These are phyloP conservation scores for Fusarium tjaetaba DNA, from an alignment of 2,329 filamentous ascomycete species.

Conservation along the genomic window DNA sequence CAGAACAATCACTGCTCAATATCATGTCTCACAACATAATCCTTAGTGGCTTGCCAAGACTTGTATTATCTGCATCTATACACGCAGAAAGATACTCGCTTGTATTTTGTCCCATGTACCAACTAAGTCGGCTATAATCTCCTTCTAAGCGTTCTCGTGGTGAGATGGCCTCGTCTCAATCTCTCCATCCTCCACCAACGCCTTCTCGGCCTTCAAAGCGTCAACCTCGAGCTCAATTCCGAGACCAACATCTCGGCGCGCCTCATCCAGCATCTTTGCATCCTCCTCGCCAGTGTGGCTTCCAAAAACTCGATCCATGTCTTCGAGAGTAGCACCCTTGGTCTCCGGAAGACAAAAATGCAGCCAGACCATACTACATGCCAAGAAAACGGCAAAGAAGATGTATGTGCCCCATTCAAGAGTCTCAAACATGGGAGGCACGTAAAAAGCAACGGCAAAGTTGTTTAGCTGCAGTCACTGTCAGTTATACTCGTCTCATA, in stretches of 20 bases:
- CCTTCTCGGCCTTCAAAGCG: conserved; percentile 35
- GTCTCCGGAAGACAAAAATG: conserved; percentile 64
- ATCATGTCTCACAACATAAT: background rate
- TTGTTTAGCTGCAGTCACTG: conserved; percentile 47
- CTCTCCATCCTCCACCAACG: conserved; percentile 31
- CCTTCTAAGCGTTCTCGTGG: conserved; percentile 28
- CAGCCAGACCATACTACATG: conserved; percentile 58
- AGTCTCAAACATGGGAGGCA: conserved; percentile 50
- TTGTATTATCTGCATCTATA: background rate
- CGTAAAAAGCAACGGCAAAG: conserved; percentile 58
- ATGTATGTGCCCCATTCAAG: conserved; percentile 63
- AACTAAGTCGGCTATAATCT: no score
- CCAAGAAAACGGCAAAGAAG: conserved; percentile 64
- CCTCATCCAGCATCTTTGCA: conserved; percentile 36
- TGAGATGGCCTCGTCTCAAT: conserved; percentile 22
- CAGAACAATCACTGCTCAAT: background rate
- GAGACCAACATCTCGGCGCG: conserved; percentile 33
- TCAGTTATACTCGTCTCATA: background rate
- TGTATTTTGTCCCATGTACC: no score
- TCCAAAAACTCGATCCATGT: conserved; percentile 62
- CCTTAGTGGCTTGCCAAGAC: background rate
- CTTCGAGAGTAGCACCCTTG: conserved; percentile 63
- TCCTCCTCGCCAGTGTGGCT: conserved; percentile 47
- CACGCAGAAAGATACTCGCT: no score
- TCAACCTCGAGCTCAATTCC: conserved; percentile 24